A percentile compares a stretch with the other conserved stretches of the same genome.
Conservation (phyloP, 495 filamentous ascomycete genomes). For the Hamigera avellanea region DNA sequence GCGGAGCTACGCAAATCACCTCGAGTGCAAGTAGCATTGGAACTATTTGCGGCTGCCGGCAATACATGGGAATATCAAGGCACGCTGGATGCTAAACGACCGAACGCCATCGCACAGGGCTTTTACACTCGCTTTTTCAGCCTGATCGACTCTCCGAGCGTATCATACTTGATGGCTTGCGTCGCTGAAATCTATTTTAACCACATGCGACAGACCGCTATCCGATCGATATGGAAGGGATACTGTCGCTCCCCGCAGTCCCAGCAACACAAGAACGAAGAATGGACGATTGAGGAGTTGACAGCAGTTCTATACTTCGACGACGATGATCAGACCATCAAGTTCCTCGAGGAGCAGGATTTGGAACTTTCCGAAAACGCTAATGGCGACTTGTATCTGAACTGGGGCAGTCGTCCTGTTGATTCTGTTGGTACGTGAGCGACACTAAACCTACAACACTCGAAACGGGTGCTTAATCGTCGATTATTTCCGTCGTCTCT, state of each 20-base stretch:
- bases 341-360: slow-evolving; percentile 59
- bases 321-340: slow-evolving; percentile 52
- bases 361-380: slow-evolving; percentile 46
- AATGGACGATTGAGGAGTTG: slow-evolving; percentile 60
- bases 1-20: slow-evolving; percentile 38
- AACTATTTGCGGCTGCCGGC: slow-evolving; percentile 54
- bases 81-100: slow-evolving; percentile 46
- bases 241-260: slow-evolving; percentile 45
- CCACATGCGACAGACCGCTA: slow-evolving; percentile 60
- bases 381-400: slow-evolving; percentile 39
- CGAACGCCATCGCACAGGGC: slow-evolving; percentile 46
- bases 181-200: slow-evolving; percentile 88
- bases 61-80: slow-evolving; percentile 54
- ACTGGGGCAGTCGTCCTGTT: slow-evolving; percentile 33
- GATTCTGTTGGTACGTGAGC: slow-evolving; percentile 33
- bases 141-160: slow-evolving; percentile 52
- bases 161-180: slow-evolving; percentile 88
- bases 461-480: background rate
- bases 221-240: slow-evolving; percentile 54
- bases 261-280: slow-evolving; percentile 57
- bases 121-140: slow-evolving; percentile 65
- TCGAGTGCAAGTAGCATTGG: slow-evolving; percentile 53
- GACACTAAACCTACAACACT: background rate
- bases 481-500: background rate
- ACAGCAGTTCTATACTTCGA: slow-evolving; percentile 63